Base-by-base conservation (phyloP, 2,329 filamentous ascomycete genomes). In the Colletotrichum limetticola region DNA sequence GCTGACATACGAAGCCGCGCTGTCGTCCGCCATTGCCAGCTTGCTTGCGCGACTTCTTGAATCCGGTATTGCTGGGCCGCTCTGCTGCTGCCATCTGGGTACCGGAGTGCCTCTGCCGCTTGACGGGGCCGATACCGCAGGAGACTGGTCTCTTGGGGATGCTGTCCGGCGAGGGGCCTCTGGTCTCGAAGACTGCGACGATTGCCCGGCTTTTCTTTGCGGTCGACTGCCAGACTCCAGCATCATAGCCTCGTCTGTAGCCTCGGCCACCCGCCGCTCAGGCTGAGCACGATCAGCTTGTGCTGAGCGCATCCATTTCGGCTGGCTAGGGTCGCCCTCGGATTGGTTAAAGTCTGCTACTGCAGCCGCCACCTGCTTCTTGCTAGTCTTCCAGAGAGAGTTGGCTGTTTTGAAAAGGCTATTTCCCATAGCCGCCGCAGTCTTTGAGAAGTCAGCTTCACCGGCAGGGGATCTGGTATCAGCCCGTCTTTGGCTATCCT, bases 341-440 rank as follows among this genome's bases (percentile, higher is more conserved):
- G 89, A 88, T 75, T 90, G 87, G 76, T 93, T 90, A 72, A 98
- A 93, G 19, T 99, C 97, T 9, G 95, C 92, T 42, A 98, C 94
- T 5, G 95, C 96, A 82, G 97, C 95, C 78, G 97, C 95, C 71
- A 98, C 90, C 80, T 94, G 95, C 83, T 98, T 99, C 79, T 95
- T 94, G 0, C 96, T 92, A 3, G 93, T 94, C 80, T 98, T 99
- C 97, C 97, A 99, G 0, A 98, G 84, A 1, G 94, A 96, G 76
- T 97, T 97, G 2, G 97, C 97, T 3, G 95, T 97, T 81, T 99
- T 99, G 82, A 98, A 91, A 14, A 99, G 83, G 74, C 89, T 97
- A 57, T 86, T 94, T 0, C 97, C 94, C 79, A 98, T 88, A 42
- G 95, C 93, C 6, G 94, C 91, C 2, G 96, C 96, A 56, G 93